These are phyloP conservation scores for Teunomyces tritomae DNA, from an alignment of 805 yeast species.

Conservation along the genomic window DNA sequence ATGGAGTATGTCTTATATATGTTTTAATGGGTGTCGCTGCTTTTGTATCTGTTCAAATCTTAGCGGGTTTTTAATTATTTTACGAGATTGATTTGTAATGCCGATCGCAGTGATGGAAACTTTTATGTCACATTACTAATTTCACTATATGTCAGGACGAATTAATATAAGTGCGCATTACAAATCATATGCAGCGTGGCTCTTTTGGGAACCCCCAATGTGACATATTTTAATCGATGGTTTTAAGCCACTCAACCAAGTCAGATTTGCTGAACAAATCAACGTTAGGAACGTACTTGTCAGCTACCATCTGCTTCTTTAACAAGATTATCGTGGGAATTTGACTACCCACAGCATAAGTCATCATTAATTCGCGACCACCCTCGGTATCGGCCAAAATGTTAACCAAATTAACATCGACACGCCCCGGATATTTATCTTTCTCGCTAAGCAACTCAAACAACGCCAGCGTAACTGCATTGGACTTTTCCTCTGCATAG, in stretches of 20 bases:
- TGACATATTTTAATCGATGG: slow-evolving; percentile 13
- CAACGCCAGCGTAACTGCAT: slow-evolving; percentile 60
- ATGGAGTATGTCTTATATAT: too few relatives aligned
- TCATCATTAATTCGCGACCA: slow-evolving; percentile 53
- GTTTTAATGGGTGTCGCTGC: too few relatives aligned
- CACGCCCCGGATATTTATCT: slow-evolving; percentile 26
- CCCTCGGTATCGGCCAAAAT: slow-evolving; percentile 68
- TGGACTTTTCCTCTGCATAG: slow-evolving; percentile 60
- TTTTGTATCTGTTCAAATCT: too few relatives aligned
- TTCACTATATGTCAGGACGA: neutral
- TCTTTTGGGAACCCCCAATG: neutral
- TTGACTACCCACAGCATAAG: slow-evolving; percentile 48
- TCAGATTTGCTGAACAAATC: slow-evolving; percentile 26
- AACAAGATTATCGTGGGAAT: slow-evolving; percentile 70
- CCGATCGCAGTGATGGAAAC: neutral
- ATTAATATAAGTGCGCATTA: slow-evolving; percentile 1
- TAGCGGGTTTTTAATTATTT: too few relatives aligned
- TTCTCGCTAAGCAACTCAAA: slow-evolving; percentile 34
- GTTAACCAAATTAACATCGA: slow-evolving; percentile 61
- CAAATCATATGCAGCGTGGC: neutral
- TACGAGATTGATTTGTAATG: neutral
- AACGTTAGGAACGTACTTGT: slow-evolving; percentile 22
- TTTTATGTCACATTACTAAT: neutral
- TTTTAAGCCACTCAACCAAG: slow-evolving; percentile 29
- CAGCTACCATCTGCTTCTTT: slow-evolving; percentile 58